phyloP scores from a whole-genome alignment of 306 rosid species.

The Quercus wislizeni region DNA sequence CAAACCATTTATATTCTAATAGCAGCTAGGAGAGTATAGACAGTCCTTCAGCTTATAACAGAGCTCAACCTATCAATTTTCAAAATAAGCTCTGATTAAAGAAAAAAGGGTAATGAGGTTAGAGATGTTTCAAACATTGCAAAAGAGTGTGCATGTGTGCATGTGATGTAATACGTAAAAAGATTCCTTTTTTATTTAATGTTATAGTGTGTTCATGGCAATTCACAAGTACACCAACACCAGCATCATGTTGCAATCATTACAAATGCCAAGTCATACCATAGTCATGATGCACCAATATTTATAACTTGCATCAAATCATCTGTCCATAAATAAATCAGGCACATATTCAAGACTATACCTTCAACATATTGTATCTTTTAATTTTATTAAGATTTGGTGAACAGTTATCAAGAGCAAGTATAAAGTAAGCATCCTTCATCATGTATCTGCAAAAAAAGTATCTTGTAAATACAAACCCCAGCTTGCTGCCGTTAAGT shows the following conservation, averaged over 20 bases:
- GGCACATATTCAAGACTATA: conserved; percentile 21
- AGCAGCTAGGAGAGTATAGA: background rate
- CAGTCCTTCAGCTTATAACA: background rate
- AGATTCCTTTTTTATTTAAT: background rate
- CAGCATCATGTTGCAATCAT: conserved; percentile 21
- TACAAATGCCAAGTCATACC: conserved; percentile 28
- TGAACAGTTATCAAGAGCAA: conserved; percentile 11
- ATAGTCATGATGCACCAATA: conserved; percentile 38
- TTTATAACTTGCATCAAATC: conserved; percentile 33
- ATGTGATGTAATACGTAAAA: background rate
- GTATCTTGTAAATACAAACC: background rate
- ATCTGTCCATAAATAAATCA: conserved; percentile 24
- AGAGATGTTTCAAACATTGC: background rate
- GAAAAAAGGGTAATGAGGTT: background rate
- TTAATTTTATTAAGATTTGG: background rate
- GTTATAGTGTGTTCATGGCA: background rate
- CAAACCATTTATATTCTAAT: background rate
- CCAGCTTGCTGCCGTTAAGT: conserved; percentile 1
- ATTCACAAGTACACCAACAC: background rate
- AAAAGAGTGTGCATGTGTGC: background rate
- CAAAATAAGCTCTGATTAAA: background rate
- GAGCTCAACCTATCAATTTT: background rate
- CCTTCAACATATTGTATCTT: conserved; percentile 15
- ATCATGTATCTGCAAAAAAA: conserved; percentile 19
- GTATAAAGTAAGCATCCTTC: conserved; percentile 18